These are phyloP conservation scores for Setomelanomma holmii DNA, from an alignment of 2,329 filamentous ascomycete species.

Conservation along the genomic window DNA sequence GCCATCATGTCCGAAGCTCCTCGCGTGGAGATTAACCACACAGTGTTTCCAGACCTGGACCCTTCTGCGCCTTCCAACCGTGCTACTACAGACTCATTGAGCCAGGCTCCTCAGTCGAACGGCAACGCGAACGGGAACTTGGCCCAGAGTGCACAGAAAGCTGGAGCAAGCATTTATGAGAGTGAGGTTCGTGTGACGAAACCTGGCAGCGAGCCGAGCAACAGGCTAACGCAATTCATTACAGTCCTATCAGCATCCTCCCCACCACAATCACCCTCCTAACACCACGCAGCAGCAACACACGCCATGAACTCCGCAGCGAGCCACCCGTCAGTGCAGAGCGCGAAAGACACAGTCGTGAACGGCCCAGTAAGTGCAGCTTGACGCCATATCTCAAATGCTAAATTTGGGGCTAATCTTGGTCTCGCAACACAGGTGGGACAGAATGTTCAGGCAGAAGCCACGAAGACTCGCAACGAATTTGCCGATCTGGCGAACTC, in stretches of 20 bases:
- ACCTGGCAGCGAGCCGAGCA: conserved; percentile 42
- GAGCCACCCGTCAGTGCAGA: conserved; percentile 60
- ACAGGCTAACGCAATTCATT: conserved; percentile 45
- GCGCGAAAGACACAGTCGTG: conserved; percentile 50
- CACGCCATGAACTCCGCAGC: conserved; percentile 56
- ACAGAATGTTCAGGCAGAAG: conserved; percentile 63
- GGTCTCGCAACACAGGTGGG: conserved; percentile 48
- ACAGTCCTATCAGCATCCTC: conserved; percentile 48
- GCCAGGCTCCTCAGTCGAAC: conserved; percentile 23
- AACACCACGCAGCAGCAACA: conserved; percentile 53
- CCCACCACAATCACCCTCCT: conserved; percentile 36
- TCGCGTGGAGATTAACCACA: conserved; percentile 39
- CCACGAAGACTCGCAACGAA: conserved; percentile 63
- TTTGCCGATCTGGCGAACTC: conserved; percentile 65
- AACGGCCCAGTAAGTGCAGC: conserved; percentile 52
- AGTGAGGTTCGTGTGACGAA: conserved; percentile 53
- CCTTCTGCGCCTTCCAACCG: conserved; percentile 32
- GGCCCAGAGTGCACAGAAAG: conserved; percentile 35
- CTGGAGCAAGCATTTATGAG: conserved; percentile 48
- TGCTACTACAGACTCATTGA: conserved; percentile 19
- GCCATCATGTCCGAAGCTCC: conserved; percentile 41
- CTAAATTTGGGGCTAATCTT: conserved; percentile 33
- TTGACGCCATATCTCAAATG: conserved; percentile 2
- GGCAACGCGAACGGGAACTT: conserved; percentile 23
- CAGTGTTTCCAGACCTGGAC: conserved; percentile 35